Evolutionary conservation across 768 basidiomycete species (phyloP).

Genomic region (Termitomyces sp.): DNA sequence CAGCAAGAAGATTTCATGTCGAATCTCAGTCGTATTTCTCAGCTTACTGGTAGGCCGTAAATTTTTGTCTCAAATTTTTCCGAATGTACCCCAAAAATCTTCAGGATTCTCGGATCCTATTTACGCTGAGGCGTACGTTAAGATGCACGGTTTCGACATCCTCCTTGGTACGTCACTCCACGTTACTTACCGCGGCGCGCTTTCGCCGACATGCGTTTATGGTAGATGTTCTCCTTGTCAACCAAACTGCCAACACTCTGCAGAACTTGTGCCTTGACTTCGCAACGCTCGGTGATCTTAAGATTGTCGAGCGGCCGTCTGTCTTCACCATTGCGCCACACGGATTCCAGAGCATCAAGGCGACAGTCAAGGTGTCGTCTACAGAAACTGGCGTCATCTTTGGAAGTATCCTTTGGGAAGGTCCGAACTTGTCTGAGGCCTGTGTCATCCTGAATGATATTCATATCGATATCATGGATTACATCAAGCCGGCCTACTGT

Average conservation of each 20-base stretch:
- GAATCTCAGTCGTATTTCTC: slow-evolving; percentile 87
- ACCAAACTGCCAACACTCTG: slow-evolving; percentile 89
- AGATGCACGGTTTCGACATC: slow-evolving; percentile 97
- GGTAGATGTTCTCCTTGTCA: slow-evolving; percentile 90
- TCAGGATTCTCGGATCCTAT: slow-evolving; percentile 96
- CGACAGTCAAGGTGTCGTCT: slow-evolving; percentile 97
- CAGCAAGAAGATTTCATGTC: slow-evolving; percentile 91
- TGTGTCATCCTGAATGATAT: slow-evolving; percentile 96
- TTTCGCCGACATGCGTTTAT: not conserved
- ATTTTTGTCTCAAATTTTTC: not conserved
- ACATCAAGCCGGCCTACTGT: slow-evolving; percentile 94
- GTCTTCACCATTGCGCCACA: slow-evolving; percentile 93
- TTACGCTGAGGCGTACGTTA: slow-evolving; percentile 96
- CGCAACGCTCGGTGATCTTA: slow-evolving; percentile 93
- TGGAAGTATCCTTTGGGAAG: slow-evolving; percentile 96
- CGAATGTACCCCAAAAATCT: not conserved
- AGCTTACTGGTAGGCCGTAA: slow-evolving; percentile 74
- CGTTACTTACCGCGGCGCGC: not conserved
- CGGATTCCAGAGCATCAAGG: slow-evolving; percentile 97
- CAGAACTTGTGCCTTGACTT: slow-evolving; percentile 98
- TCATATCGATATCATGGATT: slow-evolving; percentile 98
- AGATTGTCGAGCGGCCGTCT: slow-evolving; percentile 92
- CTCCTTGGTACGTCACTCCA: slow-evolving; percentile 55
- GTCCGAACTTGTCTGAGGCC: slow-evolving; percentile 78
- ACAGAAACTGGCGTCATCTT: slow-evolving; percentile 99